phyloP scores from a whole-genome alignment of 441 rosid genomes.

The Pelargonium myrrhifolium region DNA sequence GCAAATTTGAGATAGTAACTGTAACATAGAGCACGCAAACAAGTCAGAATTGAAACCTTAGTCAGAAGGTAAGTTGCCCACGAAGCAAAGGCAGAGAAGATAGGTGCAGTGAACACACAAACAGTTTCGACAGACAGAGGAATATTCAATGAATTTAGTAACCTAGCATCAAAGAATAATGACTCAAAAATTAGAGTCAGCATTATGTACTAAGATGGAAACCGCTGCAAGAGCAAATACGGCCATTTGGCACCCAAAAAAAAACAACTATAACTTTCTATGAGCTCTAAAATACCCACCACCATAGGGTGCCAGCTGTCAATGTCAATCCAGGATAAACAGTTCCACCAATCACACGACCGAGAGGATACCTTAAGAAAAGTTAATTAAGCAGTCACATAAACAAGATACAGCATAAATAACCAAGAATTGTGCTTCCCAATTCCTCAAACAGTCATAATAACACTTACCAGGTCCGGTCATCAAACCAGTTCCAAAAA shows the following conservation, averaged over 20 bases:
- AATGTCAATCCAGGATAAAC: slow-evolving; percentile 97
- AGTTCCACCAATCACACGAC: slow-evolving; percentile 99
- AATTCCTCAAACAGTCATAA: background rate
- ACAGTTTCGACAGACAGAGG: slow-evolving; percentile 98
- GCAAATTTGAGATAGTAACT: slow-evolving; percentile 7
- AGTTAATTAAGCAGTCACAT: slow-evolving; percentile 5
- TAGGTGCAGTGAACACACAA: slow-evolving; percentile 95
- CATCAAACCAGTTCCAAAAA: slow-evolving; percentile 99
- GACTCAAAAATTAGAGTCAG: slow-evolving; percentile 10
- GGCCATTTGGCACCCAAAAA: background rate
- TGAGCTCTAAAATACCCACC: slow-evolving; percentile 42
- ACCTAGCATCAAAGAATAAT: slow-evolving; percentile 34
- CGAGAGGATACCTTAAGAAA: slow-evolving; percentile 84
- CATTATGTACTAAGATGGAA: background rate
- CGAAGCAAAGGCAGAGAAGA: slow-evolving; percentile 96
- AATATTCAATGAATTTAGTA: slow-evolving; percentile 70
- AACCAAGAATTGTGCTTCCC: background rate
- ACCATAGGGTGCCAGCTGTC: slow-evolving; percentile 97
- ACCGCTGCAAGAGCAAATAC: background rate
- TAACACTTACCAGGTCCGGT: slow-evolving; percentile 81
- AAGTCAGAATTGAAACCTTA: slow-evolving; percentile 46
- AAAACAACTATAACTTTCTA: background rate
- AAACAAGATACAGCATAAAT: background rate
- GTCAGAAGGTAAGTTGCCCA: slow-evolving; percentile 98
- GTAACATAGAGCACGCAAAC: slow-evolving; percentile 13